Base-by-base conservation (phyloP, 768 basidiomycete genomes). In the Lanmaoa rubissima region DNA sequence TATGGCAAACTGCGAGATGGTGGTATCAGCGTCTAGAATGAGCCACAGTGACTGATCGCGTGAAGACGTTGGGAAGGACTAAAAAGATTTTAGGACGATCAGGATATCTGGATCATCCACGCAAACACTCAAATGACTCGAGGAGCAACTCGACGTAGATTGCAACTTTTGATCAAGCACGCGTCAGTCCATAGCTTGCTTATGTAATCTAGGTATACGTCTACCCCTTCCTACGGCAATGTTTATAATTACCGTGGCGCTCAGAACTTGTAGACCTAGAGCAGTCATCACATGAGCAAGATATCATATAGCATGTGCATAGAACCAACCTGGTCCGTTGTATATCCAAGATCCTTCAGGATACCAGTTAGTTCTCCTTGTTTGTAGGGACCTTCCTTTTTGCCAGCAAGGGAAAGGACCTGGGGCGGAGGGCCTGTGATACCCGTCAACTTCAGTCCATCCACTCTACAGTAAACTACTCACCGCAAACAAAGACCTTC, bases 401-500 rank as follows among this genome's bases (percentile, higher is more conserved):
- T 84, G 17, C 97, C 97, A 50, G 91, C 85, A 56, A 98, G 63
- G 2, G 92, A 83, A n/a, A 79, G 80, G n/a, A 98, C 89, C 71
- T 97, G 94, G 5, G 82, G 83, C 13, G 94, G 96, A 13, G 92
- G 92, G 8, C 92, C 88, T 59, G 60, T 45, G 31, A 16, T 16
- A 19, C 14, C 24, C 45, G 55, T 61, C 55, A 51, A n/a, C 19
- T 24, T 31, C 24, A 34, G n/a, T 19, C 34, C 10, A 49, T 36
- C 35, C 26, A 12, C 5, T 13, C 3, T 5, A 17, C 2, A 26
- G 45, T 3, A 40, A 9, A 35, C 17, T 14, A 70, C 85, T 62
- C 74, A 85, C 93, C 95, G 67, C 95, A 98, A 24, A 98, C 74
- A 69, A 94, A 91, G 54, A 95, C 74, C 77, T 94, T 95, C 64